These are phyloP conservation scores for Puccinia coronata DNA, from an alignment of 1,284 basidiomycete genomes.

Conservation along the genomic window DNA sequence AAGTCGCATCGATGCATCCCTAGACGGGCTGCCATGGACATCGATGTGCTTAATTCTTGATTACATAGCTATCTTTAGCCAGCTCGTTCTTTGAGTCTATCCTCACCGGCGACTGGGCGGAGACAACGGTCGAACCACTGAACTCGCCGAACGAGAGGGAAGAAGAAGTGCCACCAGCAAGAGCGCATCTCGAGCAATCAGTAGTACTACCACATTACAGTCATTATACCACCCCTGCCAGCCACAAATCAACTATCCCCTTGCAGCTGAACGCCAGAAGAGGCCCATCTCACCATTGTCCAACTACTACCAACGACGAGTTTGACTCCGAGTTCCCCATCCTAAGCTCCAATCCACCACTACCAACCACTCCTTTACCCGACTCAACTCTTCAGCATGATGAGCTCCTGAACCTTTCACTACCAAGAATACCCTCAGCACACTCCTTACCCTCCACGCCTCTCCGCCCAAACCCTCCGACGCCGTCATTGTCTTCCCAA, in stretches of 20 bases:
- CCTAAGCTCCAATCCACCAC: neutral
- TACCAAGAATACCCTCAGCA: neutral
- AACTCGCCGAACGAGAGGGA: neutral
- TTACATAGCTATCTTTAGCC: no score
- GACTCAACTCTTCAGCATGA: neutral
- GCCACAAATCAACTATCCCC: neutral
- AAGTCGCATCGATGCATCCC: no score
- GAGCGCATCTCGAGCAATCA: no score
- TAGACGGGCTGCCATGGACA: no score
- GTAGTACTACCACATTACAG: no score
- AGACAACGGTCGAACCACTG: no score
- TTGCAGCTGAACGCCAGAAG: no score
- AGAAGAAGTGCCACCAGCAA: neutral
- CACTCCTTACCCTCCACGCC: neutral
- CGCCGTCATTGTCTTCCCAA: neutral
- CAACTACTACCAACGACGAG: slow-evolving; percentile 4
- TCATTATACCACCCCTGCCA: no score
- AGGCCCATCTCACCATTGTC: no score
- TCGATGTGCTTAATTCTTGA: no score
- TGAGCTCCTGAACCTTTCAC: neutral
- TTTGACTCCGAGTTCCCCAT: neutral
- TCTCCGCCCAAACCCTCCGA: neutral
- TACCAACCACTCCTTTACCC: neutral
- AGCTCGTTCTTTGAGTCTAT: slow-evolving; percentile 83
- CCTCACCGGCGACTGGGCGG: slow-evolving; percentile 65